Evolutionary conservation across 805 yeast genomes (phyloP).

Genomic region (Cyberlindnera sargentensis): DNA sequence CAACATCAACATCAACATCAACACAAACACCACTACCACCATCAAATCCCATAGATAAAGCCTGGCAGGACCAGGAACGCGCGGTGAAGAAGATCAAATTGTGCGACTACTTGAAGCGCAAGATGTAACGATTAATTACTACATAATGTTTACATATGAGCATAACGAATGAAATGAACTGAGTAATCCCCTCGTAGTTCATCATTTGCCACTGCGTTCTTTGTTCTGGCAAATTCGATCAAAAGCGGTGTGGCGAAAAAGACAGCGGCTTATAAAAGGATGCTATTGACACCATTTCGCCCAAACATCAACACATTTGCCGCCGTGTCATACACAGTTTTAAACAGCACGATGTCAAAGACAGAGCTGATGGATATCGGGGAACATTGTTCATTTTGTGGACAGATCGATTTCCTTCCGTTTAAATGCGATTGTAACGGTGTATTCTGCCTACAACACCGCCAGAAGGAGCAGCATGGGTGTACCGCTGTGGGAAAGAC

Average conservation of each 20-base stretch:
- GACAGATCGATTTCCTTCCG: constrained; percentile 24
- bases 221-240: too few species aligned
- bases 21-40: neutral
- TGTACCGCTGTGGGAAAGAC: constrained; percentile 7
- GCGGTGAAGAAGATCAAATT: constrained; percentile 5
- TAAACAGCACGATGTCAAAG: constrained; percentile 12
- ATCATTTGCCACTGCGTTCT: too few species aligned
- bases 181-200: too few species aligned
- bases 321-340: too few species aligned
- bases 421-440: constrained; percentile 21
- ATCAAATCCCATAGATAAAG: neutral
- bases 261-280: too few species aligned
- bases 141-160: neutral
- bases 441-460: constrained; percentile 19
- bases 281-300: too few species aligned
- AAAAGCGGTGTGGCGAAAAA: too few species aligned
- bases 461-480: constrained; percentile 19
- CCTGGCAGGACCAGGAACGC: constrained; percentile 1
- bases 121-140: neutral
- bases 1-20: neutral
- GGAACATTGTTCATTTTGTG: constrained; percentile 25
- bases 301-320: too few species aligned
- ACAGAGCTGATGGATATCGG: constrained; percentile 25
- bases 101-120: constrained; percentile 5
- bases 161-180: too few species aligned